These are phyloP conservation scores for Ophiostoma pallidulum DNA, from an alignment of 2,329 filamentous ascomycete genomes.

Conservation along the genomic window DNA sequence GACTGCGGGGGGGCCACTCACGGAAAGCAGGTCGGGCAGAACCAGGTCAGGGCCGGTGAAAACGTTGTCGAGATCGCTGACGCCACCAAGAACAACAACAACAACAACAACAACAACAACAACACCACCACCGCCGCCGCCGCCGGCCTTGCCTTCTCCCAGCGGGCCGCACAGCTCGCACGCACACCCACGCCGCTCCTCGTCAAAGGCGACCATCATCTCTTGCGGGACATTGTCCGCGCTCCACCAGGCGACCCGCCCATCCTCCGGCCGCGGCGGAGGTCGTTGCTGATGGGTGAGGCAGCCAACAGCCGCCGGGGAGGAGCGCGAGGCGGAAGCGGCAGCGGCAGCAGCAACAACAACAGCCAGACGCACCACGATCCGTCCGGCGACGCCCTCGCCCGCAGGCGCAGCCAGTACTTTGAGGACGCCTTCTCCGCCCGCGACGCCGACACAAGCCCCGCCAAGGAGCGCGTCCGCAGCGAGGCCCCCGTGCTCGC, in stretches of 20 bases:
- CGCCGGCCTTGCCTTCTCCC: conserved; percentile 12
- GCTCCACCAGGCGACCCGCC: conserved; percentile 30
- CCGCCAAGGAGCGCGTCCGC: conserved; percentile 36
- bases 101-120: neutral
- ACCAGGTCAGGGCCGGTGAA: too few species aligned
- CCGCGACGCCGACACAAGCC: conserved; percentile 23
- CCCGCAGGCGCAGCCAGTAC: conserved; percentile 30
- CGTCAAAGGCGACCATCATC: conserved; percentile 26
- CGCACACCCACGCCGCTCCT: conserved; percentile 20
- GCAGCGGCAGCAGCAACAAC: neutral
- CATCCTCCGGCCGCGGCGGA: conserved; percentile 21
- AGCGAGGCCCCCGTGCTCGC: conserved; percentile 51
- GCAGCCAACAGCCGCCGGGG: neutral
- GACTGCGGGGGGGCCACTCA: too few species aligned
- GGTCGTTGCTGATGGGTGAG: conserved; percentile 14
- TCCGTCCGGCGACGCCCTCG: neutral
- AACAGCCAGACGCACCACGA: neutral
- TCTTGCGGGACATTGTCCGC: conserved; percentile 31
- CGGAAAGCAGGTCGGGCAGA: too few species aligned
- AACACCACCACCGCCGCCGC: neutral
- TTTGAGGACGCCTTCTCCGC: conserved; percentile 36
- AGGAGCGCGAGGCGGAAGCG: neutral
- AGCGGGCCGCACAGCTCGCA: conserved; percentile 5
- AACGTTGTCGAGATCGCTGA: too few species aligned
- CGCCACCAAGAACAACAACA: too few species aligned